Evolutionary conservation across 805 yeast genomes (phyloP), one percentile per base, ranked within the genome.

Genomic region (Myxozyma neotropica): DNA sequence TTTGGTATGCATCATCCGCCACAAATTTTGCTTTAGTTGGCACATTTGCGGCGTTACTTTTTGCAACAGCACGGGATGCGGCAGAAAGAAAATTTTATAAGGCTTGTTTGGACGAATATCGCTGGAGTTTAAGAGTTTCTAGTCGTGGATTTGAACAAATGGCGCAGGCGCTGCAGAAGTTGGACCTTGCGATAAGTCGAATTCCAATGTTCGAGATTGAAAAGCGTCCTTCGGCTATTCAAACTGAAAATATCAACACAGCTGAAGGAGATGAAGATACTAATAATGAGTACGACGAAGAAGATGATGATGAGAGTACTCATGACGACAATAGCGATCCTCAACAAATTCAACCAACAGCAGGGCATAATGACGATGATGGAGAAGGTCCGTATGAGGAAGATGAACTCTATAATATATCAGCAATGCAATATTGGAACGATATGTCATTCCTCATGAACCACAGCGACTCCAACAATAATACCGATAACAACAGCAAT

Each of bases 141-240:
- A 81, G 94, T 3, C 85, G 85, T 64, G 86, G 89, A 31, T 90
- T 89, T 69, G 87, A 83, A 31, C 92, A 88, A 62, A 89, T 89
- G 35, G 82, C 83, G n/a, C 82, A 81, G 55, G 96, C 97, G 0
- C 74, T 91, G 45, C 77, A 78, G 52, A 82, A 85, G 68, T 81
- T 92, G 57, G 93, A 90, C 67, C 79, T 87, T 64, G 81, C 92
- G 2, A 74, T 89, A 53, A 79, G 80, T 24, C 89, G 89, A 58
- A 84, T 92, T 19, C 96, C 96, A n/a, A 38, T 42, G 42, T 55
- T 57, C 45, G 61, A 43, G 33, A 57, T 55, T n/a, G 59, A 51
- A 58, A 61, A 39, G 39, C 36, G 33, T 38, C 42, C 51, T 12
- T 26, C 24, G 15, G 33, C 23, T 26, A 21, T 29, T 3, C 10